A percentile compares a stretch with the other conserved stretches of the same genome.
Evolutionary conservation across 2,329 filamentous ascomycete species (phyloP).

Genomic region (Penicillium sclerotigenum): DNA sequence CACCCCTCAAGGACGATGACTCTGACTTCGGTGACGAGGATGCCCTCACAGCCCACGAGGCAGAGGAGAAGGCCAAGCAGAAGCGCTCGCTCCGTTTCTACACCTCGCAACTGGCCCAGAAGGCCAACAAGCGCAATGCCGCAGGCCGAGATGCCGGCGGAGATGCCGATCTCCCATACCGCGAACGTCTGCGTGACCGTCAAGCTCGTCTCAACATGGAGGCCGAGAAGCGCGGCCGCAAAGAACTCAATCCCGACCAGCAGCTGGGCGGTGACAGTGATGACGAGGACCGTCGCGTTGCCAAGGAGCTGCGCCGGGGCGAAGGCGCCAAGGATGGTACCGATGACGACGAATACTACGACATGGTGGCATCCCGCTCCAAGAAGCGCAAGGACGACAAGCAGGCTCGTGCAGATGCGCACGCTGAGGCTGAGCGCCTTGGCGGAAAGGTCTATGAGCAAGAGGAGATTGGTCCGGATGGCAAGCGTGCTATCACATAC

Average conservation of each 20-base stretch:
- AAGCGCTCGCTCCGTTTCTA: constrained; percentile 97
- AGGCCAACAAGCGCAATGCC: constrained; percentile 72
- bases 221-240: constrained; percentile 76
- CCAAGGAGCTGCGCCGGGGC: constrained; percentile 48
- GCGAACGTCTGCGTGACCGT: constrained; percentile 81
- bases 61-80: constrained; percentile 80
- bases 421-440: constrained; percentile 53
- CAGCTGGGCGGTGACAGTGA: constrained; percentile 70
- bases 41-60: constrained; percentile 69
- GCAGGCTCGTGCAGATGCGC: constrained; percentile 62
- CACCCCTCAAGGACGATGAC: constrained; percentile 47
- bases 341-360: constrained; percentile 67
- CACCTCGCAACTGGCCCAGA: constrained; percentile 95
- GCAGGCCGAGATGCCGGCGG: constrained; percentile 62
- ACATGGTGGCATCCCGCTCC: constrained; percentile 68
- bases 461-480: constrained; percentile 72
- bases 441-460: constrained; percentile 62
- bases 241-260: constrained; percentile 59
- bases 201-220: constrained; percentile 84
- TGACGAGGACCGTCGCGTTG: constrained; percentile 57
- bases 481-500: constrained; percentile 89
- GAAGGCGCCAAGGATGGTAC: constrained; percentile 35
- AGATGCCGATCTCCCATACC: constrained; percentile 66
- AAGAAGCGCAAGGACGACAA: constrained; percentile 66
- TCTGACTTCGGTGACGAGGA: constrained; percentile 95